Evolutionary conservation across 192 early-diverging fungal species (phyloP).

Genomic region (Mycoemilia scoparia): DNA sequence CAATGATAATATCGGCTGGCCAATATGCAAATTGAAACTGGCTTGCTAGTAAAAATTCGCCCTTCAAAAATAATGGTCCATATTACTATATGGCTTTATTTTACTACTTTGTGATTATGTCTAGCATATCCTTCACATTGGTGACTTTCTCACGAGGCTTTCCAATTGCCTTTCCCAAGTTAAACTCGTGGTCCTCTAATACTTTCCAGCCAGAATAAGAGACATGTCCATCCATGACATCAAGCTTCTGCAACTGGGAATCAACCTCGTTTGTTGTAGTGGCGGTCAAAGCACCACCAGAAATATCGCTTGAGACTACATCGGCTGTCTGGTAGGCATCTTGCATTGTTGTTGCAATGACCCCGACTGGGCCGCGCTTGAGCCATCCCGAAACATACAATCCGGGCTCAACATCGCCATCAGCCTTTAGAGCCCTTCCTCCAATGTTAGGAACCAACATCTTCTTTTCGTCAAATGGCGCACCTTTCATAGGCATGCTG

Average conservation of each 20-base stretch:
- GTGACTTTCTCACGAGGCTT: conserved; percentile 76
- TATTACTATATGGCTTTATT: too few relatives aligned
- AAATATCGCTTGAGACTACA: conserved; percentile 43
- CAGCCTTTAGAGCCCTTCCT: conserved; percentile 47
- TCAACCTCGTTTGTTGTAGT: conserved; percentile 3
- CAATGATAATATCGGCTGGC: too few relatives aligned
- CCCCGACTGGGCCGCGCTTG: conserved; percentile 85
- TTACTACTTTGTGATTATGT: too few relatives aligned
- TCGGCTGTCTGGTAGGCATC: conserved; percentile 84
- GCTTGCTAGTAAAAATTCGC: too few relatives aligned
- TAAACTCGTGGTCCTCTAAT: conserved; percentile 57
- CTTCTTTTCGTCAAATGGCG: conserved; percentile 56
- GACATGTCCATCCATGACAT: conserved; percentile 22
- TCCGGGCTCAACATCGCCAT: conserved; percentile 32
- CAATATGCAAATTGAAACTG: too few relatives aligned
- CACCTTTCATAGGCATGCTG: conserved; percentile 40
- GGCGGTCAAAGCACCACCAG: conserved; percentile 21
- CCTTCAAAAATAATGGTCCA: too few relatives aligned
- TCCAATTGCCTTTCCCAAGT: conserved; percentile 35
- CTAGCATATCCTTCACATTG: conserved; percentile 39
- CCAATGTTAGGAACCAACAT: conserved; percentile 61
- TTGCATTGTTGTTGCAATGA: conserved; percentile 87
- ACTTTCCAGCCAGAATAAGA: conserved; percentile 65
- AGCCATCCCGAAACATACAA: conserved; percentile 88
- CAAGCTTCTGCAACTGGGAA: conserved; percentile 5